Conservation (phyloP, 2,329 filamentous ascomycete species). For the Lasiodiplodia citricola region DNA sequence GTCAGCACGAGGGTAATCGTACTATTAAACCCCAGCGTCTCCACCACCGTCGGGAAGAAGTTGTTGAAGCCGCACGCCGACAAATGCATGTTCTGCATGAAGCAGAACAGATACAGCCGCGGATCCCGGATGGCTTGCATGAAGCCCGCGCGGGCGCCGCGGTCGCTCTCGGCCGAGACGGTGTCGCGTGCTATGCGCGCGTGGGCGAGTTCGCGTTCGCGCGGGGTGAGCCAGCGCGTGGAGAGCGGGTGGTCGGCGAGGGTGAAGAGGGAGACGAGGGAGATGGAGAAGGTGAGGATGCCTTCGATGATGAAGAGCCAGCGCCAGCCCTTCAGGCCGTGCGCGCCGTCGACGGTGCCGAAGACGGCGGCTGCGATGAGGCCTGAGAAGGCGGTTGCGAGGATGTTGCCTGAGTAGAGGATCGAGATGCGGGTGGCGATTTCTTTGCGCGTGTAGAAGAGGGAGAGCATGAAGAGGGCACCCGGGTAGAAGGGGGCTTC, state of each 20-base stretch:
- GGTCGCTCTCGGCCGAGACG: constrained; percentile 48
- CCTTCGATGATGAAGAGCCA: constrained; percentile 21
- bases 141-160: not conserved
- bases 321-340: not conserved
- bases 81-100: constrained; percentile 20
- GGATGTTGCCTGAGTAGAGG: constrained; percentile 46
- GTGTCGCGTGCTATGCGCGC: constrained; percentile 55
- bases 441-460: constrained; percentile 46
- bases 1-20: constrained; percentile 43
- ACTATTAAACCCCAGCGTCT: constrained; percentile 43
- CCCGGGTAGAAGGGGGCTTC: constrained; percentile 44
- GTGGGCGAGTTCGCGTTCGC: constrained; percentile 51
- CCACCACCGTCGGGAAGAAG: constrained; percentile 44
- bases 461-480: constrained; percentile 42
- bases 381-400: constrained; percentile 49
- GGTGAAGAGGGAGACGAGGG: constrained; percentile 31
- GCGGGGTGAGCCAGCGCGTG: constrained; percentile 52
- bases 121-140: not conserved
- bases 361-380: constrained; percentile 45
- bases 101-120: constrained; percentile 2
- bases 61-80: constrained; percentile 33
- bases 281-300: constrained; percentile 32
- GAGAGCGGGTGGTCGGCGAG: constrained; percentile 45
- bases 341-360: constrained; percentile 36
- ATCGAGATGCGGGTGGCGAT: constrained; percentile 46